phyloP scores from a whole-genome alignment of 352 stramenopile genomes.

The Phytophthora multivora region DNA sequence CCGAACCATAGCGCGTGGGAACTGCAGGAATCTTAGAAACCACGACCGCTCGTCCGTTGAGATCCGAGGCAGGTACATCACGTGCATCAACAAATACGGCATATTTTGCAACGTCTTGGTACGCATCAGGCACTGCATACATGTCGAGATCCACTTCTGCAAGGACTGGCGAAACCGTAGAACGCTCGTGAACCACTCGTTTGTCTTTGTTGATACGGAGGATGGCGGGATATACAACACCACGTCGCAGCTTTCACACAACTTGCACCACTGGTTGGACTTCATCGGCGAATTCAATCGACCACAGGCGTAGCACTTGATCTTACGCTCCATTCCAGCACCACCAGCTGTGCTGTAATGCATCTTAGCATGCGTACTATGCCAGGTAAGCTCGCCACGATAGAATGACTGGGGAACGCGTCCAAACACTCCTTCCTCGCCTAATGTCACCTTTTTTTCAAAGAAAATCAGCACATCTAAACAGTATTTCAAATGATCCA shows the following conservation, averaged over 20 bases:
- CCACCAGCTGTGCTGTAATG: conserved; percentile 34
- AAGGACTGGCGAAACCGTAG: conserved; percentile 75
- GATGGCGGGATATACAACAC: conserved; percentile 80
- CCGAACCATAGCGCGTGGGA: conserved; percentile 68
- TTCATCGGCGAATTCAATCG: conserved; percentile 70
- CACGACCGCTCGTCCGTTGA: conserved; percentile 80
- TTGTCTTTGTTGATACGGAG: conserved; percentile 77
- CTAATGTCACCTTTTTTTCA: conserved; percentile 84
- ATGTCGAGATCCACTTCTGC: conserved; percentile 84
- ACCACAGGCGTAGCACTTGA: conserved; percentile 81
- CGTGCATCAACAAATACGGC: conserved; percentile 85
- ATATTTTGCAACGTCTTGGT: conserved; percentile 74
- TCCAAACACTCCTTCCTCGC: conserved; percentile 66
- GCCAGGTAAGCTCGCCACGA: conserved; percentile 78
- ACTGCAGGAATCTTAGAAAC: conserved; percentile 83
- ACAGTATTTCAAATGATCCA: conserved; percentile 84
- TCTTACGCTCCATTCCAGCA: conserved; percentile 55
- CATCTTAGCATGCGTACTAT: conserved; percentile 41
- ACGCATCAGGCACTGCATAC: conserved; percentile 61
- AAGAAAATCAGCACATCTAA: conserved; percentile 88
- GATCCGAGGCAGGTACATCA: conserved; percentile 85
- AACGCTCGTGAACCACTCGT: conserved; percentile 81
- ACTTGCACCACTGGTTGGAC: conserved; percentile 70
- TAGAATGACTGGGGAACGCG: conserved; percentile 79
- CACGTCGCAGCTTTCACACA: conserved; percentile 78